Conservation (phyloP, 495 filamentous ascomycete genomes). For the Penicillium antarcticum region DNA sequence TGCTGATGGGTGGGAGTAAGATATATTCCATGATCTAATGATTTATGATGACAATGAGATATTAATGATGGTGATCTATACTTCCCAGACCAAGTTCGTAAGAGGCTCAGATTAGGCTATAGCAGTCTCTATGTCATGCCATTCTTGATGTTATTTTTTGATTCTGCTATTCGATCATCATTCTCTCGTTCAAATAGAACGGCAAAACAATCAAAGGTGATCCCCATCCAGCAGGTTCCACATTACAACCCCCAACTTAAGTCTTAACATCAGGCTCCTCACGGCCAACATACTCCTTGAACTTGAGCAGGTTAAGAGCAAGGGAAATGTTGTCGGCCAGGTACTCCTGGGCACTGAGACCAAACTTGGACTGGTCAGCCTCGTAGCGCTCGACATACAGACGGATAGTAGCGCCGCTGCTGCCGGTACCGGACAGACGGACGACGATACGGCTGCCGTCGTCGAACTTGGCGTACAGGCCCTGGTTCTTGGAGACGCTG, state of each 20-base stretch:
- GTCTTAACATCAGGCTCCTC: constrained; percentile 95
- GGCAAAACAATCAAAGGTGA: constrained; percentile 17
- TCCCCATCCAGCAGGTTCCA: constrained; percentile 29
- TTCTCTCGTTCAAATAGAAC: constrained; percentile 7
- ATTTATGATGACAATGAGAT: constrained; percentile 7
- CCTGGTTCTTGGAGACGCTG: constrained; percentile 92
- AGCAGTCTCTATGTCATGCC: constrained; percentile 3
- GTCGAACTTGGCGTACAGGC: constrained; percentile 90
- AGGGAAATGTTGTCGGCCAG: constrained; percentile 82
- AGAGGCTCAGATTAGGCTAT: constrained; percentile 1
- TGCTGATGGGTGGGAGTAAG: constrained; percentile 8
- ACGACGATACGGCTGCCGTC: constrained; percentile 94
- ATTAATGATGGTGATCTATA: constrained; percentile 5
- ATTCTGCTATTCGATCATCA: constrained; percentile 17
- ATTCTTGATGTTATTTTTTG: constrained; percentile 4
- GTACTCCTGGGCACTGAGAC: constrained; percentile 85
- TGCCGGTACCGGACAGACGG: constrained; percentile 89
- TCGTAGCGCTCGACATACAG: constrained; percentile 95
- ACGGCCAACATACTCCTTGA: constrained; percentile 85
- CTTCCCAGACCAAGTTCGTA: not conserved
- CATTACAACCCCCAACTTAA: constrained; percentile 38
- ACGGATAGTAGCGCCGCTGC: constrained; percentile 91
- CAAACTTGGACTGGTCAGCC: constrained; percentile 69
- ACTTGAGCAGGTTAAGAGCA: constrained; percentile 77
- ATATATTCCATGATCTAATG: not conserved